A percentile compares a stretch with the other conserved stretches of the same genome.
These are phyloP conservation scores for Clitopilus hobsonii DNA, from an alignment of 768 basidiomycete genomes.

Conservation along the genomic window DNA sequence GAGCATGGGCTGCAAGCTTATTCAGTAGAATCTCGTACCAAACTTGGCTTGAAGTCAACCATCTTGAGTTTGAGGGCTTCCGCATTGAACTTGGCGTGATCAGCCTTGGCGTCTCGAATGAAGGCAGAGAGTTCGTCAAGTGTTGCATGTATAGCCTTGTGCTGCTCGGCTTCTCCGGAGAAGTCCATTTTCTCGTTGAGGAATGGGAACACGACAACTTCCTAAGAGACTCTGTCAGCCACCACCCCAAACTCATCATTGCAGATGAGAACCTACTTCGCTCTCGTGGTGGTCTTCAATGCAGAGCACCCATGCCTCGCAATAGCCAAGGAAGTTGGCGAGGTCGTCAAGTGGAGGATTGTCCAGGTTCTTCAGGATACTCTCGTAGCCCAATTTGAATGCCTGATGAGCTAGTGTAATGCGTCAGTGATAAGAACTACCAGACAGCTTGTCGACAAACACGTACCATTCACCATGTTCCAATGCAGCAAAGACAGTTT, in stretches of 20 bases:
- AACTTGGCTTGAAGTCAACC: slow-evolving; percentile 18
- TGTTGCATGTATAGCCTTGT: slow-evolving; percentile 25
- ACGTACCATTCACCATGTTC: not conserved
- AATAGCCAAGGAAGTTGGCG: slow-evolving; percentile 34
- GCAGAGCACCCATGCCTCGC: slow-evolving; percentile 28
- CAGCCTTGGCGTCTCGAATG: slow-evolving; percentile 18
- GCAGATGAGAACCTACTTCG: slow-evolving; percentile 17
- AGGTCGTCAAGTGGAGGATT: slow-evolving; percentile 29
- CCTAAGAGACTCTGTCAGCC: slow-evolving; percentile 8
- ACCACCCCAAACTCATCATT: not conserved
- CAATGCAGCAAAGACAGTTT: not conserved
- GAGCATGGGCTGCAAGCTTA: not conserved
- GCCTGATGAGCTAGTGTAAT: slow-evolving; percentile 24
- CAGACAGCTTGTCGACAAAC: not conserved
- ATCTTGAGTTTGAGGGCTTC: slow-evolving; percentile 21
- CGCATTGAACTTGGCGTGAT: slow-evolving; percentile 25
- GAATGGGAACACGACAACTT: slow-evolving; percentile 30
- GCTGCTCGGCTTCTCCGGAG: slow-evolving; percentile 28
- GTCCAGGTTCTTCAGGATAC: slow-evolving; percentile 27
- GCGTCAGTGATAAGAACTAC: not conserved
- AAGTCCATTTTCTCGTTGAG: slow-evolving; percentile 32
- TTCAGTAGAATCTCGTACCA: no score
- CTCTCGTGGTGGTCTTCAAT: slow-evolving; percentile 30
- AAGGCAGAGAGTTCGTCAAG: slow-evolving; percentile 20
- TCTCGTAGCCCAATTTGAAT: slow-evolving; percentile 31